Conservation (phyloP, 441 rosid genomes). For the Macaranga tanarius region DNA sequence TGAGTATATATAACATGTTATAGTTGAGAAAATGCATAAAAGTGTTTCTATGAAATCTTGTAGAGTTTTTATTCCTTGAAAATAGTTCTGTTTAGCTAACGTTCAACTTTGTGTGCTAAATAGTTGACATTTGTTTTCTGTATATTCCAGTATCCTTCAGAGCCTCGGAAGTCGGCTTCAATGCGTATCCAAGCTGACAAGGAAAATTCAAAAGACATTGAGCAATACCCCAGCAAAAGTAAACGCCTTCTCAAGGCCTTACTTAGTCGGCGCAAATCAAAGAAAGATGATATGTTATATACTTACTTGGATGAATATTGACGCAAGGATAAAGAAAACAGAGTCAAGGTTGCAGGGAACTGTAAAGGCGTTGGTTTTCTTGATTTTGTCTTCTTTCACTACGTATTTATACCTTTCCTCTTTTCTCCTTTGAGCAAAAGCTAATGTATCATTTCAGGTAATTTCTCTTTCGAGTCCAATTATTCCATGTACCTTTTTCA, state of each 20-base stretch:
- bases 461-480: neutral
- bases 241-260: conserved; percentile 85
- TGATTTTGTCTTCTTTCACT: neutral
- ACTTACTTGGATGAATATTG: conserved; percentile 90
- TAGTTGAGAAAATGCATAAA: conserved; percentile 9
- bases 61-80: neutral
- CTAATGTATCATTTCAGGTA: neutral
- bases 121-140: conserved; percentile 16
- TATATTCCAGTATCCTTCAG: conserved; percentile 64
- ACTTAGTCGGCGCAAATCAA: conserved; percentile 88
- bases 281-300: conserved; percentile 84
- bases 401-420: neutral
- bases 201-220: conserved; percentile 52
- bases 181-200: conserved; percentile 54
- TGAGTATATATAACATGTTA: conserved; percentile 25
- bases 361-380: neutral
- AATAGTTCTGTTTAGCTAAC: neutral
- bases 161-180: conserved; percentile 76
- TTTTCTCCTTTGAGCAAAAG: neutral
- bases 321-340: conserved; percentile 15
- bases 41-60: neutral
- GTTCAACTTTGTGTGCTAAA: neutral
- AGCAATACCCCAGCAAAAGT: conserved; percentile 77
- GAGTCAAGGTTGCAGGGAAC: conserved; percentile 4
- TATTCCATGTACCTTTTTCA: neutral